Percentiles rank a stretch among this genome's conserved stretches.
phyloP scores from a whole-genome alignment of 805 yeast genomes.

The Yarrowia keelungensis region DNA sequence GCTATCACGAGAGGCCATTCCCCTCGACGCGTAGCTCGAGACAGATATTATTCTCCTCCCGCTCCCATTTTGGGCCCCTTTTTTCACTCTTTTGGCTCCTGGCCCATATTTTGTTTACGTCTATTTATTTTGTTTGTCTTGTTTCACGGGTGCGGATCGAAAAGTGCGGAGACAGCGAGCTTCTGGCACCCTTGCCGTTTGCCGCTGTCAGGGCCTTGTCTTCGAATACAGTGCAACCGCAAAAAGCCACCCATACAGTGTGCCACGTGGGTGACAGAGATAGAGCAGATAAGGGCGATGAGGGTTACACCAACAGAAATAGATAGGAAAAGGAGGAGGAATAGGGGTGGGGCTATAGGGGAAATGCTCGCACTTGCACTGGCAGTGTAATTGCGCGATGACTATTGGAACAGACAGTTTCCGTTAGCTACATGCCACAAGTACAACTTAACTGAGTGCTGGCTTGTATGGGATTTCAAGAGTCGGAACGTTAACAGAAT shows the following conservation, averaged over 20 bases:
- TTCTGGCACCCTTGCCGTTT: background rate
- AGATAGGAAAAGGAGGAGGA: too few species aligned
- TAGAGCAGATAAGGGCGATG: background rate
- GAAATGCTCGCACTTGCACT: too few species aligned
- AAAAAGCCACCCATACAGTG: constrained; percentile 6
- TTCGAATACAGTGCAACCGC: constrained; percentile 10
- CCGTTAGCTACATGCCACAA: constrained; percentile 18
- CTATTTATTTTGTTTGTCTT: constrained; percentile 13
- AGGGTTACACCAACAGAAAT: too few species aligned
- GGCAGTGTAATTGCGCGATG: too few species aligned
- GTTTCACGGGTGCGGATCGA: constrained; percentile 32
- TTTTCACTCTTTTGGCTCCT: constrained; percentile 2
- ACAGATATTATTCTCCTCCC: background rate
- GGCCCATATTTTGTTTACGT: constrained; percentile 15
- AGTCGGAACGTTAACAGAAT: constrained; percentile 9
- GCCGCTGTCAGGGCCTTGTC: background rate
- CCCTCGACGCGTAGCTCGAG: too few species aligned
- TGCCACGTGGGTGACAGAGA: constrained; percentile 20
- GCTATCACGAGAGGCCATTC: too few species aligned
- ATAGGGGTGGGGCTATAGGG: too few species aligned
- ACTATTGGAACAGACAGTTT: too few species aligned
- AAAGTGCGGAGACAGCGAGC: constrained; percentile 10
- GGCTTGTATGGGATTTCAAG: constrained; percentile 12
- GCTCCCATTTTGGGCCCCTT: constrained; percentile 11
- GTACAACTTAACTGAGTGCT: background rate